phyloP scores from a whole-genome alignment of 2,329 filamentous ascomycete species.

The Nothophoma quercina region DNA sequence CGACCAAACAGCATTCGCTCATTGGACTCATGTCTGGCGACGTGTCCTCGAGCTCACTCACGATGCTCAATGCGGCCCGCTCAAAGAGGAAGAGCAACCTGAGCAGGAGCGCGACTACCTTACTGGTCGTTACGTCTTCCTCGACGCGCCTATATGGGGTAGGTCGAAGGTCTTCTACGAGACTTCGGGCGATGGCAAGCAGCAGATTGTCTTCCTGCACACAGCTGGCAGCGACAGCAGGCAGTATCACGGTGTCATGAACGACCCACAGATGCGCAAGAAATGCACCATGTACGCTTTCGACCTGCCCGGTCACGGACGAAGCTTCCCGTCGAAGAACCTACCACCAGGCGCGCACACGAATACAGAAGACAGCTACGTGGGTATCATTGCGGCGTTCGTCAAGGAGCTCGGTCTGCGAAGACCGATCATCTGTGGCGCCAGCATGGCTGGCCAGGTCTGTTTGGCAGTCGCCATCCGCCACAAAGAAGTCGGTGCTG shows the following conservation, averaged over 20 bases:
- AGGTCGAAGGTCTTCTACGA: conserved; percentile 61
- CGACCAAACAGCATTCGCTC: conserved; percentile 54
- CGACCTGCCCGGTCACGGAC: conserved; percentile 59
- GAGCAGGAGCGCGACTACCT: conserved; percentile 54
- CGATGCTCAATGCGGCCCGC: conserved; percentile 56
- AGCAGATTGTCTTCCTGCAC: conserved; percentile 57
- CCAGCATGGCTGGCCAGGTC: conserved; percentile 60
- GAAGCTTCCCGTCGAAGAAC: conserved; percentile 56
- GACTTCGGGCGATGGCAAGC: conserved; percentile 55
- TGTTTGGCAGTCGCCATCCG: conserved; percentile 58
- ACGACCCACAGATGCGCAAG: conserved; percentile 56
- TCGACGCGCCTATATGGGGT: conserved; percentile 57
- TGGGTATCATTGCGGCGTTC: conserved; percentile 56
- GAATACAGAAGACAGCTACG: conserved; percentile 57
- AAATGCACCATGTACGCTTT: conserved; percentile 60
- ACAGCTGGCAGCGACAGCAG: conserved; percentile 57
- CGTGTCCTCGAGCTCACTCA: conserved; percentile 58
- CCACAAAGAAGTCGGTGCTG: conserved; percentile 56
- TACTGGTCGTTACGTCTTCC: conserved; percentile 57
- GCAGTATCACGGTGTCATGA: conserved; percentile 63
- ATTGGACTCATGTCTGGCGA: conserved; percentile 57
- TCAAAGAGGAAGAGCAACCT: conserved; percentile 50
- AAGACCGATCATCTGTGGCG: conserved; percentile 59
- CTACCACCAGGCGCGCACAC: conserved; percentile 56
- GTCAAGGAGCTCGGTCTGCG: conserved; percentile 54